Evolutionary conservation across 2,329 filamentous ascomycete genomes (phyloP), one percentile per base, ranked within the genome.

Genomic region (Mycosphaerella arachidis): DNA sequence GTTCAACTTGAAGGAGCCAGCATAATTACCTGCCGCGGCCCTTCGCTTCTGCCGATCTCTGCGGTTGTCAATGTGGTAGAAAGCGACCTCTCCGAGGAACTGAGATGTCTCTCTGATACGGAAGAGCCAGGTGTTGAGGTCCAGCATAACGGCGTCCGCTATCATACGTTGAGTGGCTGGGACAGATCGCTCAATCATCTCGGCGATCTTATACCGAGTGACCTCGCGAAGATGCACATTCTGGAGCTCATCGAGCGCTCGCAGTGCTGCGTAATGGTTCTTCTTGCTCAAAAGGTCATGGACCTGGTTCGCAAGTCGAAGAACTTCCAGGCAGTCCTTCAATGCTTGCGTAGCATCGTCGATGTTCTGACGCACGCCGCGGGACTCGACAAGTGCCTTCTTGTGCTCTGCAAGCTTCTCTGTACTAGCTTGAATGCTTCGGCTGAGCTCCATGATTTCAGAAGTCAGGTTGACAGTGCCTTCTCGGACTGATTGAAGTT

Each of bases 81-180:
- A 95, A 4, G 94, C 92, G 6, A 99, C 91, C 73, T 99, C 94
- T 4, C 94, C 94, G 7, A 99, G 78, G 64, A 96, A 97, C 68
- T 97, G 93, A 1, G 94, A 97, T 18, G 92, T 96, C 75, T 99
- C 94, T 69, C 94, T 87, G 64, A 99, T 96, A 24, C 91, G 87
- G 71, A 89, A 99, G 9, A 99, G 81, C 94, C 94, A 99, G 0
- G 92, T 97, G 72, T 97, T 97, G 57, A 99, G 78, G 75, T 99
- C 94, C 1, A 86, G 89, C 91, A 97, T 97, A 66, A 99, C 94
- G 13, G 92, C 92, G 75, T 97, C 93, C 4, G 93, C 93, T 58
- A 99, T 97, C 54, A 91, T 86, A 70, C 91, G 92, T 70, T 96
- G 92, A 1, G 92, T 97, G 3, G 90, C 87, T 1, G 94, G 94